Base-by-base conservation (phyloP, 257 asterid genomes). In the Rhazya stricta region DNA sequence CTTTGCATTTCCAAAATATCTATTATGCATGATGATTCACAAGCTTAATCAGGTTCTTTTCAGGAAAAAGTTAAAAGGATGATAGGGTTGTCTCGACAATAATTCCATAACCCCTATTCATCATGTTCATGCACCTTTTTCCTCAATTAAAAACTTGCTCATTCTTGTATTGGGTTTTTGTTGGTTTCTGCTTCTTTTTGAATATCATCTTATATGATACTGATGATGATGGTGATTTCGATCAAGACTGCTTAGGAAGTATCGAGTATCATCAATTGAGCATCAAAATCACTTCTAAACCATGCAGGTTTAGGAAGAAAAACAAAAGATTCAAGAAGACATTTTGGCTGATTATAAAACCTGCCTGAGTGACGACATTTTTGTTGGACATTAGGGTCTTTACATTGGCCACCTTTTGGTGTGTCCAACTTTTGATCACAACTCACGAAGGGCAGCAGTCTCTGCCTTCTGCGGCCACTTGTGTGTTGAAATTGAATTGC, bases 351-450 rank as follows among this genome's bases (percentile, higher is more conserved):
- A 51, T 51, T 51, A 51, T 21, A 51, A 3, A 51, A 72, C 53
- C 76, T 34, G 43, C 68, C 30, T 13, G 51, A 41, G 18, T 12
- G 27, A 10, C 13, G 53, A n/a, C 37, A 54, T 72, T 54, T 71
- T 72, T 53, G 67, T 57, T 72, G 39, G 46, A 54, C 53, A 54
- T 54, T 51, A n/a, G 36, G 21, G 13, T 36, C n/a, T 71, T 53
- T 53, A 51, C 66, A 30, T 25, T 45, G 34, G 16, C 69, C 30
- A n/a, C 42, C 30, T 72, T 42, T 37, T 51, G 4, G 8, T 39
- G 42, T 25, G 42, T 72, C 23, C 41, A 27, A 16, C 46, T 25
- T 43, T 60, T 62, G 39, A 62, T 23, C 29, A 21, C 25, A 34
- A 62, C n/a, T 6, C 18, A 12, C 1, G n/a, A 75, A 51, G 45